Evolutionary conservation across 176 grass and related monocot species (phyloP), one percentile per base, ranked within the genome.

Genomic region (Aegilops bicornis): DNA sequence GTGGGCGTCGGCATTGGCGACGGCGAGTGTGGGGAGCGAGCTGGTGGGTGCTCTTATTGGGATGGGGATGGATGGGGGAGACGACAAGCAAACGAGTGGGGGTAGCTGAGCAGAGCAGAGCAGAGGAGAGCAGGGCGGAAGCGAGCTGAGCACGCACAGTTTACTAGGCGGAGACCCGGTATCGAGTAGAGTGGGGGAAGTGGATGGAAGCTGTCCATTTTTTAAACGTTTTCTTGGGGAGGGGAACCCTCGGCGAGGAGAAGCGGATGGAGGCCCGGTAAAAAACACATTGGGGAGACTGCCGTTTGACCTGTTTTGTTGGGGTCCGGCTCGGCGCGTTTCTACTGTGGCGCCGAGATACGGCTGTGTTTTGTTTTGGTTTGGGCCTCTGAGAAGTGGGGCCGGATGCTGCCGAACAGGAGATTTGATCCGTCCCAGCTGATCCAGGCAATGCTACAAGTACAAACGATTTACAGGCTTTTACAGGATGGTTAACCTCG

Each of bases 21-120:
- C 33, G n/a, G n/a, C n/a, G n/a, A n/a, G n/a, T n/a, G n/a, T 32
- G 13, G 29, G n/a, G 23, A 30, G 2, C 25, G 48, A 60, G 75
- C 22, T 86, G 50, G 77, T 86, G 36, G 7, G 23, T 66, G 83
- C 66, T 81, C 77, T 81, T 87, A 64, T 63, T 79, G 77, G 45
- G 65, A 67, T 78, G 75, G 74, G 11, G 83, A 65, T 65, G 74
- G 62, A n/a, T 23, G 10, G 2, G 56, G 40, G 72, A 9, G 20
- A 56, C 17, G 73, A 54, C 45, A 20, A 56, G 83, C 48, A 20
- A 4, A 47, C 76, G 39, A 72, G 84, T 86, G 25, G 84, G 35
- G 59, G 76, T 79, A 71, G 75, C 31, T 59, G 37, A 17, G n/a
- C n/a, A n/a, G 74, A 67, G 73, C 73, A 10, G 27, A 42, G 80